Base-by-base conservation (phyloP, 75 land plant species). In the Isoetes taiwanensis region DNA sequence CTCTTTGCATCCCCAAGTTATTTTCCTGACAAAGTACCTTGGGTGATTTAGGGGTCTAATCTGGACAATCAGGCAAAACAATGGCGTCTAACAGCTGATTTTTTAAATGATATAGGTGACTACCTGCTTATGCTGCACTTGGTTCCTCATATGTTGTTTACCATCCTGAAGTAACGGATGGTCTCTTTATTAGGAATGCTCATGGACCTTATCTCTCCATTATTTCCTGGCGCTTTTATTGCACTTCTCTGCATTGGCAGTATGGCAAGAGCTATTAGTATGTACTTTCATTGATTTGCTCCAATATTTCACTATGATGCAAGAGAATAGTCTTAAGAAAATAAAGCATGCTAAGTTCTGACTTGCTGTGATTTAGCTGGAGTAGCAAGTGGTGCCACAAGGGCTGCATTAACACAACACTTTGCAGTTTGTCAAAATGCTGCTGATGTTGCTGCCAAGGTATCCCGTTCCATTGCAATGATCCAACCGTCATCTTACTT, bases 361-460 rank as follows among this genome's bases (percentile, higher is more conserved):
- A n/a, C n/a, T n/a, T n/a, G n/a, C n/a, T n/a, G n/a, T n/a, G n/a
- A n/a, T 27, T 39, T 43, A 85, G 97, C 97, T 71, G 97, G 97
- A 57, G 97, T 91, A 65, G 97, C 97, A 17, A 83, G 97, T 75
- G 97, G 97, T 67, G 94, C 97, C 28, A 91, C 97, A 59, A 80
- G 94, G 64, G 97, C 97, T 57, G 97, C 95, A 37, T 62, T 91
- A 48, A 91, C 97, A 63, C 97, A 91, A 28, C 97, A 91, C 66
- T 91, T 91, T 75, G 79, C 97, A 19, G 74, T 83, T 64, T 68
- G 79, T 53, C 77, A 81, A 56, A 91, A 91, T 79, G 97, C 97
- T 52, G 97, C 97, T 26, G 97, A 91, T 67, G 78, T 91, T 48
- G 80, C 94, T 76, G 97, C 97, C 1, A 91, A 91, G 97, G 97